Evolutionary conservation across 805 yeast species (phyloP), one percentile per base, ranked within the genome.

Genomic region (Pichia cephalocereana): DNA sequence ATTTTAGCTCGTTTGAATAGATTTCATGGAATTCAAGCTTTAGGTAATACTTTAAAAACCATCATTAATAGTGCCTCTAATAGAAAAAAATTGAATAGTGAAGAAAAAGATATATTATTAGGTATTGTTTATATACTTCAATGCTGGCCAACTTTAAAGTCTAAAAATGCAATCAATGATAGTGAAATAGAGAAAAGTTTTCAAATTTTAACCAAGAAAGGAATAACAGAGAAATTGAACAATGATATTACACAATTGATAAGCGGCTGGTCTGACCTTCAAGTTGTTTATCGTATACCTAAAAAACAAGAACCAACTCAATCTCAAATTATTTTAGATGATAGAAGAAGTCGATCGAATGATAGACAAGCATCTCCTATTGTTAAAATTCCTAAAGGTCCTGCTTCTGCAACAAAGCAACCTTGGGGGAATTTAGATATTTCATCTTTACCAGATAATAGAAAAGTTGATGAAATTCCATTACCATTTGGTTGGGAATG

Each of bases 241-340:
- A 48, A 47, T 1, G 64, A 72, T 46, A 72, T 83, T 4, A 50
- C 62, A 3, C 62, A 63, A 7, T 65, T 91, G 38, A 57, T 86
- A 28, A 69, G 72, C 0, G 82, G 72, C 48, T 91, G 97, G 97
- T 70, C 81, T 41, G 68, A 69, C 27, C 75, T 86, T 50, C 82
- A 84, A 60, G 79, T 86, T 76, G 90, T 89, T n/a, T 86, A 83
- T 60, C 76, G 93, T 41, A 90, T 91, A 45, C 90, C 95, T 1
- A 82, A 90, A 56, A 73, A 72, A 38, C 66, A 45, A 9, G 61
- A 74, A 40, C 67, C 45, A 28, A 53, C 36, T 3, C 39, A 43
- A 1, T 40, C 41, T 12, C 18, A 41, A 1, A 51, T 44, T 12
- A 32, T 38, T n/a, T 34, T 58, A 11, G 61, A 59, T 50, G 64